Percentiles rank a stretch among this genome's conserved stretches.
Evolutionary conservation across 306 rosid species (phyloP).

Genomic region (Cyclanthera cordifolia): DNA sequence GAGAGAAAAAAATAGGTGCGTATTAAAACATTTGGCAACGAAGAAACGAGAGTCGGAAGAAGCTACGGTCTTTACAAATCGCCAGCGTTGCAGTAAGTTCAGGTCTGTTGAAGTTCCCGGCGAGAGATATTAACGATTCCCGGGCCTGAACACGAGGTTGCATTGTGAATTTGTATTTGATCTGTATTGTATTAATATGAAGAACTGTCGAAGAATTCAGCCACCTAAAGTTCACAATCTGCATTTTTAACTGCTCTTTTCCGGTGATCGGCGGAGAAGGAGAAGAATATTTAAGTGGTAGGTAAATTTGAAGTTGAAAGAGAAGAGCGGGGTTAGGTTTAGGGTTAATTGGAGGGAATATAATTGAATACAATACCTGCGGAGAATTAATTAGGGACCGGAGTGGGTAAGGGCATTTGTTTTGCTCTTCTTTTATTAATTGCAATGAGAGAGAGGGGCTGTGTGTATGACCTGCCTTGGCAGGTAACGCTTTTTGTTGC

Average conservation of each 20-base stretch:
- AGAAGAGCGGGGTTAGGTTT: not conserved
- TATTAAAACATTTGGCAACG: slow-evolving; percentile 2
- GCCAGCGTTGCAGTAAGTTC: not conserved
- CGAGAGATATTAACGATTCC: not conserved
- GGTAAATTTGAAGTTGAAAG: not conserved
- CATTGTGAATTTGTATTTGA: not conserved
- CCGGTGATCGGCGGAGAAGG: not conserved
- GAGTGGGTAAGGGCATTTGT: slow-evolving; percentile 1
- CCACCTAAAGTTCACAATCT: no score
- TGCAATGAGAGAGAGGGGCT: not conserved
- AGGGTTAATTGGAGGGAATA: not conserved
- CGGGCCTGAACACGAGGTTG: not conserved
- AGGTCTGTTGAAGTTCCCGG: not conserved
- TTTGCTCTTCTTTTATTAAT: slow-evolving; percentile 9
- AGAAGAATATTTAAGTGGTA: not conserved
- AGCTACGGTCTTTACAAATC: not conserved
- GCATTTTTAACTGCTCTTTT: not conserved
- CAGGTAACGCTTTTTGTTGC: not conserved
- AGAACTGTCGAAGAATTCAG: not conserved
- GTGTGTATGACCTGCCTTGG: slow-evolving; percentile 8
- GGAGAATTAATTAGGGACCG: not conserved
- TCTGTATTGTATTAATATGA: not conserved
- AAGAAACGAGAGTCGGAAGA: not conserved
- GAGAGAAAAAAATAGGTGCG: not conserved
- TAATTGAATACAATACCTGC: not conserved